A percentile compares a stretch with the other conserved stretches of the same genome.
Evolutionary conservation across 1,284 basidiomycete genomes (phyloP).

Genomic region (Dichomitus squalens): DNA sequence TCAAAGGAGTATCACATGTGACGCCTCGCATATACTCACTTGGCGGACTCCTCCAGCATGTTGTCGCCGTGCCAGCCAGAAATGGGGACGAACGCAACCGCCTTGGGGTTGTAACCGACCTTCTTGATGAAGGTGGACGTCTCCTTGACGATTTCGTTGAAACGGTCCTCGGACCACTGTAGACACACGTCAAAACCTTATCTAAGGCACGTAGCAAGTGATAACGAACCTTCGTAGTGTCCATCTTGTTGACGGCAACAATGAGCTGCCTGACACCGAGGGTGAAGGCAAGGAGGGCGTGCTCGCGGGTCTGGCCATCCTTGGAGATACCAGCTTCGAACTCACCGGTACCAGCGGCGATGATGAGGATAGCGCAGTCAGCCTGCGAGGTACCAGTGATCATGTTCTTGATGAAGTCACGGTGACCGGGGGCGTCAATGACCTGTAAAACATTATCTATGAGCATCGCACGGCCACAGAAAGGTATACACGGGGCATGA

Average conservation of each 20-base stretch:
- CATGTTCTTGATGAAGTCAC: slow-evolving; percentile 99
- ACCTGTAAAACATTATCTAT: slow-evolving; percentile 52
- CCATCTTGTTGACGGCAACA: slow-evolving; percentile 99
- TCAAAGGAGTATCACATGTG: slow-evolving; percentile 19
- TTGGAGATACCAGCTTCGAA: slow-evolving; percentile 99
- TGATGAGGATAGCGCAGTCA: slow-evolving; percentile 99
- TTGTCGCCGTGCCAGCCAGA: slow-evolving; percentile 99
- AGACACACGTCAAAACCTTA: neutral
- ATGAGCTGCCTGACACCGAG: slow-evolving; percentile 99
- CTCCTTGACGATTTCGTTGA: slow-evolving; percentile 99
- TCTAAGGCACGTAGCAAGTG: neutral
- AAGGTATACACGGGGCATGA: slow-evolving; percentile 6
- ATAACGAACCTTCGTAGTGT: slow-evolving; percentile 84
- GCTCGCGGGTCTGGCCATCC: slow-evolving; percentile 99
- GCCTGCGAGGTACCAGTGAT: slow-evolving; percentile 99
- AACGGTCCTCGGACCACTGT: slow-evolving; percentile 98
- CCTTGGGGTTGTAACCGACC: slow-evolving; percentile 99
- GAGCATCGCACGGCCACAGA: neutral
- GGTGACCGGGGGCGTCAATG: slow-evolving; percentile 99
- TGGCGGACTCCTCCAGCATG: slow-evolving; percentile 98
- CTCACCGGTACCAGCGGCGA: slow-evolving; percentile 98
- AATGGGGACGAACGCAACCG: slow-evolving; percentile 98
- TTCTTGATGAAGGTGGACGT: slow-evolving; percentile 99
- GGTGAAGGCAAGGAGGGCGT: slow-evolving; percentile 99
- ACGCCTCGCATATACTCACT: slow-evolving; percentile 53